Evolutionary conservation across 2,329 filamentous ascomycete genomes (phyloP).

Genomic region (Byssoonygena ceratinophila): DNA sequence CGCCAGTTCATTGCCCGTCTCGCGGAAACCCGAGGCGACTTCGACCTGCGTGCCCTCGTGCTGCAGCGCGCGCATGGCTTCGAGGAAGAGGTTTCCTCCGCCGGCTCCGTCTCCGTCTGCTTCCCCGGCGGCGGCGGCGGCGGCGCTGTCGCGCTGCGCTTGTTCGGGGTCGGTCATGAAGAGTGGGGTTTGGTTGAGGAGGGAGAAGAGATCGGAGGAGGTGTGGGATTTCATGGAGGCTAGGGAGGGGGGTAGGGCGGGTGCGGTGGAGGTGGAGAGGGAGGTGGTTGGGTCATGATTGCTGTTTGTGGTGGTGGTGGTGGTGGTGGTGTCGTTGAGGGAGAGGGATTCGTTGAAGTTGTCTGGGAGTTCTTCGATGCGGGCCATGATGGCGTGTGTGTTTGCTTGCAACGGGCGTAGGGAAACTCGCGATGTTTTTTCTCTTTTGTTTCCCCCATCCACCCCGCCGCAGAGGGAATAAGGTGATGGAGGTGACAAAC

Average conservation of each 20-base stretch:
- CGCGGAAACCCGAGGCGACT: constrained; percentile 72
- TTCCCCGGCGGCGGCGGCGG: constrained; percentile 57
- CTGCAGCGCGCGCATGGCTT: constrained; percentile 77
- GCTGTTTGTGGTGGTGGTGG: constrained; percentile 27
- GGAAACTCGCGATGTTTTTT: too few species aligned
- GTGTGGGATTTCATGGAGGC: constrained; percentile 47
- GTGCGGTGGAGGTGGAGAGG: constrained; percentile 26
- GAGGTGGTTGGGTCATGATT: constrained; percentile 27
- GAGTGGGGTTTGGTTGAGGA: constrained; percentile 64
- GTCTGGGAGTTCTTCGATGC: constrained; percentile 42
- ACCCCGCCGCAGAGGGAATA: background rate
- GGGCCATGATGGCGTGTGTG: constrained; percentile 36
- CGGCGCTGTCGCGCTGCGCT: constrained; percentile 44
- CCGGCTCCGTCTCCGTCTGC: constrained; percentile 44
- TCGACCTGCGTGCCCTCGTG: constrained; percentile 87
- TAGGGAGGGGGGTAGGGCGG: constrained; percentile 49
- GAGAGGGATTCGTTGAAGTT: constrained; percentile 41
- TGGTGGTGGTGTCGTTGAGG: constrained; percentile 27
- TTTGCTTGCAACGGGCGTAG: too few species aligned
- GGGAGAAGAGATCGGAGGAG: constrained; percentile 50
- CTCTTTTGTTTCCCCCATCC: background rate
- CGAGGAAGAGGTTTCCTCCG: constrained; percentile 69
- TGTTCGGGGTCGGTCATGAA: constrained; percentile 89
- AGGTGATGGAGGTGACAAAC: background rate
- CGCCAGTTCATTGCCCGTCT: constrained; percentile 86